A percentile compares a stretch with the other conserved stretches of the same genome.
These are phyloP conservation scores for Exutisphaerella laricina DNA, from an alignment of 2,329 filamentous ascomycete genomes.

Conservation along the genomic window DNA sequence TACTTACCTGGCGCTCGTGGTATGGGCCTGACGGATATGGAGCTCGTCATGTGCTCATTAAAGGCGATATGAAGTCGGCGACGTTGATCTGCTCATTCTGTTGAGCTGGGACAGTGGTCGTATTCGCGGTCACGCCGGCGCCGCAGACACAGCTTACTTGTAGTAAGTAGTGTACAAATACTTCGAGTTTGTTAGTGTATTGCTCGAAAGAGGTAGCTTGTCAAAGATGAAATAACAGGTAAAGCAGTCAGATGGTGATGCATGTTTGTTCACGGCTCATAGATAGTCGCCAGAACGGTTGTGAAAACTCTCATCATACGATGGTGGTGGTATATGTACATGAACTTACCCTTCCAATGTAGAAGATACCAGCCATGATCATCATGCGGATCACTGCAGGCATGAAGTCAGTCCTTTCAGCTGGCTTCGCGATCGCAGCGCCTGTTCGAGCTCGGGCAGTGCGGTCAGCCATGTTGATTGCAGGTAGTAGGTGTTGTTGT, in stretches of 20 bases:
- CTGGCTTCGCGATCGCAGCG: neutral
- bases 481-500: neutral
- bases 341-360: constrained; percentile 2
- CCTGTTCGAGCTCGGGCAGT: neutral
- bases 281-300: constrained; percentile 33
- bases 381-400: constrained; percentile 2
- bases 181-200: constrained; percentile 5
- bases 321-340: neutral
- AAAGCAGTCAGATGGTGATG: constrained; percentile 42
- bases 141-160: constrained; percentile 2
- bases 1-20: constrained; percentile 21
- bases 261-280: constrained; percentile 39
- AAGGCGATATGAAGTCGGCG: neutral
- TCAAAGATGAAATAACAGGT: no score
- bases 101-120: constrained; percentile 14
- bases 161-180: neutral
- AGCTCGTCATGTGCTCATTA: constrained; percentile 1
- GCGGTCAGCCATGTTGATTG: neutral
- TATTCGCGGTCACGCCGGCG: constrained; percentile 12
- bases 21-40: neutral
- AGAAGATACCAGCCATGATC: constrained; percentile 3
- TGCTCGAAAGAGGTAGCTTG: no score
- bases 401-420: neutral
- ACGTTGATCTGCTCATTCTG: constrained; percentile 6
- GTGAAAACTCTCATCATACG: constrained; percentile 2